These are phyloP conservation scores for Camelina neglecta DNA, from an alignment of 345 rosid species.

Conservation along the genomic window DNA sequence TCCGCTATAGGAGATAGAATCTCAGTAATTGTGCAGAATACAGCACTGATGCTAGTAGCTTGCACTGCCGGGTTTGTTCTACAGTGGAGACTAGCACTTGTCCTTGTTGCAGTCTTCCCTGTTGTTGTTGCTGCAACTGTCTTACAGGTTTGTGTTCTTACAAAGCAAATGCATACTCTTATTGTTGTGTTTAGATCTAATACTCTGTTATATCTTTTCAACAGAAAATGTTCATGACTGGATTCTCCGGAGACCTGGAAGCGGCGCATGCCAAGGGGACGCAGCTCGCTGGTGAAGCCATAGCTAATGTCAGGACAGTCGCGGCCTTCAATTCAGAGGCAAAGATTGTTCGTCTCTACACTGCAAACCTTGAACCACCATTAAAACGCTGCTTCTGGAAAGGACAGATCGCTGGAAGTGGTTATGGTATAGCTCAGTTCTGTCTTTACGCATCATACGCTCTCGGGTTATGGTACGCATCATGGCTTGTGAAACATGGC, in stretches of 20 bases:
- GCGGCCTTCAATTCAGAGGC: constrained; percentile 97
- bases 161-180: neutral
- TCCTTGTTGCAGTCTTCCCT: constrained; percentile 91
- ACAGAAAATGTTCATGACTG: constrained; percentile 99
- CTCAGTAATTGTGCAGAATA: constrained; percentile 94
- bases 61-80: constrained; percentile 96
- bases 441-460: constrained; percentile 93
- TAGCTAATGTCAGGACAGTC: constrained; percentile 92
- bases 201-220: constrained; percentile 11
- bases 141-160: constrained; percentile 69
- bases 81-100: constrained; percentile 99
- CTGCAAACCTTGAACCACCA: constrained; percentile 76
- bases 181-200: neutral
- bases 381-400: constrained; percentile 95
- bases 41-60: constrained; percentile 92
- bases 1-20: constrained; percentile 98
- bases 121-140: constrained; percentile 99
- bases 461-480: constrained; percentile 99
- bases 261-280: constrained; percentile 94
- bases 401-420: constrained; percentile 98
- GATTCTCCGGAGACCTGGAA: constrained; percentile 96
- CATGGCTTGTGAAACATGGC: constrained; percentile 99
- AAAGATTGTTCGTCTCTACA: constrained; percentile 83
- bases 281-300: constrained; percentile 97
- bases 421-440: constrained; percentile 95